phyloP scores from a whole-genome alignment of 2,329 filamentous ascomycete species.

The Cladosporium sp. region DNA sequence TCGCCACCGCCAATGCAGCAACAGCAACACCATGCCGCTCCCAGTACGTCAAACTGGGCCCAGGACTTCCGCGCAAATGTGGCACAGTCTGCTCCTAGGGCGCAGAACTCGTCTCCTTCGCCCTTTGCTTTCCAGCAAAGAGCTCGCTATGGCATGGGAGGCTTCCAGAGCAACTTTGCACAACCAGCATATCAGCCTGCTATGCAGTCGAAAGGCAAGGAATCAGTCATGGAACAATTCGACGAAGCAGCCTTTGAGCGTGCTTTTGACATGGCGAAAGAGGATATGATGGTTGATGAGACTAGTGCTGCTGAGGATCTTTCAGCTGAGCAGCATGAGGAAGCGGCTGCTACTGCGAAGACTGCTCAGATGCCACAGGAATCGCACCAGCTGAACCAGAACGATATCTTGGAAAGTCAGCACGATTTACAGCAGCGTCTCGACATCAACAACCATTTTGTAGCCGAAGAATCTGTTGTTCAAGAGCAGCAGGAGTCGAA shows the following conservation, averaged over 20 bases:
- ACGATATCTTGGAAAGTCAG: background rate
- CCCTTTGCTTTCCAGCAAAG: constrained; percentile 35
- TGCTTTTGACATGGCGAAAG: constrained; percentile 53
- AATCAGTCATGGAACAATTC: constrained; percentile 44
- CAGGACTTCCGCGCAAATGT: constrained; percentile 57
- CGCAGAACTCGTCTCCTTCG: constrained; percentile 30
- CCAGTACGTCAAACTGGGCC: constrained; percentile 51
- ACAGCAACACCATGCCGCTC: constrained; percentile 44
- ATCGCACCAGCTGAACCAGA: constrained; percentile 5
- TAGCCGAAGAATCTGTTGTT: background rate
- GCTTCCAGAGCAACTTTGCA: constrained; percentile 33
- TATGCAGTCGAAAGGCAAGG: constrained; percentile 33
- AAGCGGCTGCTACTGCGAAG: background rate
- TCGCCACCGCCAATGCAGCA: constrained; percentile 47
- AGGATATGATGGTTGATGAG: constrained; percentile 38
- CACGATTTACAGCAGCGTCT: background rate
- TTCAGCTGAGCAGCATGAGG: background rate
- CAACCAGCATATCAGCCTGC: constrained; percentile 24
- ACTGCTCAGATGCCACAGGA: constrained; percentile 1
- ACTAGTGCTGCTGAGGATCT: background rate
- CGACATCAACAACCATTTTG: background rate
- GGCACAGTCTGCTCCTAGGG: constrained; percentile 37
- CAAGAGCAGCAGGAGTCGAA: constrained; percentile 1
- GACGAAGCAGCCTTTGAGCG: constrained; percentile 58
- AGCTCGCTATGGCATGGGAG: constrained; percentile 32